These are phyloP conservation scores for Penicillium pulvis DNA, from an alignment of 495 filamentous ascomycete species.

Conservation along the genomic window DNA sequence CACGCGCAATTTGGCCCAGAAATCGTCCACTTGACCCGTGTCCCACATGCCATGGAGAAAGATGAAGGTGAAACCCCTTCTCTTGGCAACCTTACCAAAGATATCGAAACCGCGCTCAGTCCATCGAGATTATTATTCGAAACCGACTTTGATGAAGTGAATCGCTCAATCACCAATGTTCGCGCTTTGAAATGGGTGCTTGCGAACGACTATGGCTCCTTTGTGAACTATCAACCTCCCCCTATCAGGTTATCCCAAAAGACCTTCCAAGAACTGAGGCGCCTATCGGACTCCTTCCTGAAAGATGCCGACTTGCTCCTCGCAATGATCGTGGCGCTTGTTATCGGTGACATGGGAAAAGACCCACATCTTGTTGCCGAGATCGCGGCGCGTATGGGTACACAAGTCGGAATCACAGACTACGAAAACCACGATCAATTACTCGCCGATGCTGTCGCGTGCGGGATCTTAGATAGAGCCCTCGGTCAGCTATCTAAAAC, in stretches of 20 bases:
- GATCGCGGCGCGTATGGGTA: background rate
- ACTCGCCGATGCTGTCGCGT: slow-evolving; percentile 29
- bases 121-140: slow-evolving; percentile 5
- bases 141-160: slow-evolving; percentile 34
- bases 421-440: slow-evolving; percentile 29
- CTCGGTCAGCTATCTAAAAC: slow-evolving; percentile 15
- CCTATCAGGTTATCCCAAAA: slow-evolving; percentile 4
- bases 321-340: slow-evolving; percentile 33
- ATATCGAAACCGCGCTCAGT: background rate
- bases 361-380: slow-evolving; percentile 31
- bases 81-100: background rate
- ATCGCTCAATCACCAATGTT: slow-evolving; percentile 37
- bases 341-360: slow-evolving; percentile 46
- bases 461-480: slow-evolving; percentile 21
- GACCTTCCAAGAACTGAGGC: slow-evolving; percentile 12
- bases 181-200: slow-evolving; percentile 38
- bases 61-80: background rate
- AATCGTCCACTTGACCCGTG: slow-evolving; percentile 1
- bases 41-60: background rate
- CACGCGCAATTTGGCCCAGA: background rate
- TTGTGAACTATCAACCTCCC: slow-evolving; percentile 24
- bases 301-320: slow-evolving; percentile 20
- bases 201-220: slow-evolving; percentile 28
- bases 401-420: slow-evolving; percentile 13
- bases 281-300: background rate